These are phyloP conservation scores for Fusarium fujikuroi DNA, from an alignment of 2,329 filamentous ascomycete species.

Conservation along the genomic window DNA sequence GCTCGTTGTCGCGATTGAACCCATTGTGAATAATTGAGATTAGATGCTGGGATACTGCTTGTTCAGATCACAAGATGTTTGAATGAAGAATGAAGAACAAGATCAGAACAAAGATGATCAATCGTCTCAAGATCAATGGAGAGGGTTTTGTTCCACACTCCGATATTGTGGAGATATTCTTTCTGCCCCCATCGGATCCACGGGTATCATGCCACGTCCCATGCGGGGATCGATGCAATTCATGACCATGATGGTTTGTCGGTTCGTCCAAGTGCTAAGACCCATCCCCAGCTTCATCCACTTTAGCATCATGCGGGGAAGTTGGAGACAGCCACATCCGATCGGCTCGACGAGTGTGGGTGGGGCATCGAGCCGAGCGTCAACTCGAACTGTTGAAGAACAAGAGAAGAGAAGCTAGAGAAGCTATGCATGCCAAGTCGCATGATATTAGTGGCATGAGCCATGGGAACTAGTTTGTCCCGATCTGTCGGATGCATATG, in stretches of 20 bases:
- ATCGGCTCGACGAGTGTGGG: conserved; percentile 43
- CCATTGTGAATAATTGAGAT: conserved; percentile 34
- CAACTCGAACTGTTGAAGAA: not conserved
- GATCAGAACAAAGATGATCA: conserved; percentile 1
- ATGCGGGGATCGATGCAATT: conserved; percentile 1
- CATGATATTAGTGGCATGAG: conserved; percentile 7
- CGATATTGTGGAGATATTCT: conserved; percentile 17
- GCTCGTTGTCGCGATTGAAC: conserved; percentile 42
- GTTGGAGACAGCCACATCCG: conserved; percentile 42
- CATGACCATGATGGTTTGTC: conserved; percentile 5
- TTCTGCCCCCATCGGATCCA: conserved; percentile 25
- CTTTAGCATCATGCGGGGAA: conserved; percentile 40
- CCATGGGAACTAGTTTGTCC: conserved; percentile 2
- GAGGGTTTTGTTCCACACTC: conserved; percentile 15
- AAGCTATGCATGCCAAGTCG: conserved; percentile 8
- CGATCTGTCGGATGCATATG: not conserved
- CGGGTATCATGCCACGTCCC: conserved; percentile 28
- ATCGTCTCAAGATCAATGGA: conserved; percentile 17
- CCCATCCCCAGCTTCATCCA: conserved; percentile 8
- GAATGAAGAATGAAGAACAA: not conserved
- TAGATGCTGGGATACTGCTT: not conserved
- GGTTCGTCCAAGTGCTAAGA: conserved; percentile 6
- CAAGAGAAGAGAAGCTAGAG: not conserved
- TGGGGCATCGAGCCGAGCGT: conserved; percentile 43
- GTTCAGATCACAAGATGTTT: not conserved